phyloP scores from a whole-genome alignment of 1,139 yeast species.

The Kurtzmaniella quercitrusa region DNA sequence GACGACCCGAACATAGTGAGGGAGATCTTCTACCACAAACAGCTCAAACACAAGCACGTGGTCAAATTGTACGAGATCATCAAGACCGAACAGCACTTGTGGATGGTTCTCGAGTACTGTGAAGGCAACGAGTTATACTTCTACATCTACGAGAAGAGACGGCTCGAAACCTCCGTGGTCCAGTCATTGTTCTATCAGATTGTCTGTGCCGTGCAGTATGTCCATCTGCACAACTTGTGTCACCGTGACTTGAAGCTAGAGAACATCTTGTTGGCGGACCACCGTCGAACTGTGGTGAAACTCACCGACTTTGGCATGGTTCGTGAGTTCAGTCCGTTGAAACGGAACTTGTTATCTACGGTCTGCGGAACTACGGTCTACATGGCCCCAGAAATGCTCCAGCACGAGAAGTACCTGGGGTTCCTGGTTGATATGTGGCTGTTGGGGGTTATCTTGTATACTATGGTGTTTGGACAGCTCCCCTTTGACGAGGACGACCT shows the following conservation, averaged over 20 bases:
- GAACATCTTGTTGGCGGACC: constrained; percentile 72
- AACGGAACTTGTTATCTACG: constrained; percentile 62
- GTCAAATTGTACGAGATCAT: constrained; percentile 84
- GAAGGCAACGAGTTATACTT: constrained; percentile 85
- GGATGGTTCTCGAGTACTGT: constrained; percentile 89
- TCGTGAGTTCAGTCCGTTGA: constrained; percentile 59
- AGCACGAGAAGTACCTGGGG: constrained; percentile 70
- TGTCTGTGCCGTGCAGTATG: constrained; percentile 76
- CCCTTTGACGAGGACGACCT: constrained; percentile 90
- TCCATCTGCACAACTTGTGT: constrained; percentile 77
- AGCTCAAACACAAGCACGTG: constrained; percentile 78
- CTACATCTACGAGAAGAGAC: constrained; percentile 54
- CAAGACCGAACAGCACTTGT: constrained; percentile 71
- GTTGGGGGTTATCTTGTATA: constrained; percentile 86
- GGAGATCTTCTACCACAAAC: constrained; percentile 85
- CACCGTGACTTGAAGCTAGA: constrained; percentile 90
- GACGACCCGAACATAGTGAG: constrained; percentile 87
- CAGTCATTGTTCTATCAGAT: constrained; percentile 70
- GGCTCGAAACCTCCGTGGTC: constrained; percentile 53
- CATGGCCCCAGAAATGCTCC: constrained; percentile 91
- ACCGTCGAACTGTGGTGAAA: constrained; percentile 54
- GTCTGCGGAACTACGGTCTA: constrained; percentile 93
- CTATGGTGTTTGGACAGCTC: constrained; percentile 81
- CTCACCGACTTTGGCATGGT: constrained; percentile 94
- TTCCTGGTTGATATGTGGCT: constrained; percentile 89